These are phyloP conservation scores for Betula pendula DNA, from an alignment of 306 rosid species.

Conservation along the genomic window DNA sequence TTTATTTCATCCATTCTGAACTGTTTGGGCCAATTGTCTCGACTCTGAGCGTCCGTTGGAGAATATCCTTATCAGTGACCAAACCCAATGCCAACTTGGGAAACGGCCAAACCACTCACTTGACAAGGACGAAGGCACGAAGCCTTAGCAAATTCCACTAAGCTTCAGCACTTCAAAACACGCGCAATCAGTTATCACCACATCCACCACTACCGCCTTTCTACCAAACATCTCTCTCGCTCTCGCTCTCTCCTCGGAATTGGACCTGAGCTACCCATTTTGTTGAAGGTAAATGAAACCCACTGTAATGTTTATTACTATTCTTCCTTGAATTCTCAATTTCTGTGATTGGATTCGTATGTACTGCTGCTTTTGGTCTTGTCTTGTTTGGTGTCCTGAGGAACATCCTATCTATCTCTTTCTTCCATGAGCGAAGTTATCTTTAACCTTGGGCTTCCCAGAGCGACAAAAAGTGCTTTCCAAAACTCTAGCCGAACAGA, in stretches of 20 bases:
- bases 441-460: not conserved
- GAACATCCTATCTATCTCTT: not conserved
- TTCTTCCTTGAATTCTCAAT: not conserved
- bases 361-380: not conserved
- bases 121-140: not conserved
- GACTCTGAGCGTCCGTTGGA: not conserved
- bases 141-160: not conserved
- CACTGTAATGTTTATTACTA: not conserved
- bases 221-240: not conserved
- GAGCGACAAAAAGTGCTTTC: not conserved
- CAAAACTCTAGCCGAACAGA: not conserved
- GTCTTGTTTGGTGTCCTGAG: not conserved
- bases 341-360: not conserved
- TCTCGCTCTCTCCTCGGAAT: not conserved
- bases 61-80: not conserved
- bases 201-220: not conserved
- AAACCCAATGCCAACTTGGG: not conserved
- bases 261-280: not conserved
- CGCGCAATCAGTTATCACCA: not conserved
- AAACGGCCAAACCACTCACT: not conserved
- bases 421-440: not conserved
- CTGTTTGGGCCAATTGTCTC: no score
- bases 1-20: no score
- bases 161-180: not conserved
- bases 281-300: conserved; percentile 1